Evolutionary conservation across 148 eudicot species (phyloP), one percentile per base, ranked within the genome.

Genomic region (Rhododendron mucronatum): DNA sequence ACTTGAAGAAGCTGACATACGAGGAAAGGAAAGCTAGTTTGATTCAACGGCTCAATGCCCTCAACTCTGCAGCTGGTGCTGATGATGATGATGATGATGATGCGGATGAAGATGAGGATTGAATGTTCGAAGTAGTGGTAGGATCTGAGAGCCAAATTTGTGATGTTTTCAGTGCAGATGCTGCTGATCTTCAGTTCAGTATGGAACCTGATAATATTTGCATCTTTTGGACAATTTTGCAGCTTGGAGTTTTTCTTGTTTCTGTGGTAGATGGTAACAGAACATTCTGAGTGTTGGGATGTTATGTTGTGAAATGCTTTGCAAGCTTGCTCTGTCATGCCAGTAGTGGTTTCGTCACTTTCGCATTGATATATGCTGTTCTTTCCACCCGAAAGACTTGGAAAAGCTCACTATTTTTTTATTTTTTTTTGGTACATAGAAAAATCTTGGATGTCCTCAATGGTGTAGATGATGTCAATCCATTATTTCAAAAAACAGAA

Each of bases 1-100:
- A 95, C 87, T 86, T 91, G 86, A 95, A 94, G 94, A 95, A 91
- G 90, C 91, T 95, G 78, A 95, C 98, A 13, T 95, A 92, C 8
- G 95, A 94, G 3, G 93, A 95, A 85, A 93, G 98, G 93, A 95
- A 91, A 82, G 92, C 92, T 35, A 92, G 87, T 23, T 86, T 95
- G 91, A 89, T 95, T 18, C 93, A 92, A 84, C 78, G 98, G 16
- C 50, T 95, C 87, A 94, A 95, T 88, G 93, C 92, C 69, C 88
- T 95, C n/a, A 94, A 95, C 85, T 75, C 93, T 3, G 93, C 94
- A 28, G 93, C 89, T 59, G 94, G 90, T 63, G 90, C 41, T 28
- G 91, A 30, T 30, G 30, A 30, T 30, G 30, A 30, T 30, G 30
- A 30, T 30, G 30, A 44, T 78, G 93, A 90, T 1, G 92, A 57